Percentiles rank a stretch among this genome's conserved stretches.
Conservation (phyloP, 2,329 filamentous ascomycete genomes). For the Juglanconis oblonga region DNA sequence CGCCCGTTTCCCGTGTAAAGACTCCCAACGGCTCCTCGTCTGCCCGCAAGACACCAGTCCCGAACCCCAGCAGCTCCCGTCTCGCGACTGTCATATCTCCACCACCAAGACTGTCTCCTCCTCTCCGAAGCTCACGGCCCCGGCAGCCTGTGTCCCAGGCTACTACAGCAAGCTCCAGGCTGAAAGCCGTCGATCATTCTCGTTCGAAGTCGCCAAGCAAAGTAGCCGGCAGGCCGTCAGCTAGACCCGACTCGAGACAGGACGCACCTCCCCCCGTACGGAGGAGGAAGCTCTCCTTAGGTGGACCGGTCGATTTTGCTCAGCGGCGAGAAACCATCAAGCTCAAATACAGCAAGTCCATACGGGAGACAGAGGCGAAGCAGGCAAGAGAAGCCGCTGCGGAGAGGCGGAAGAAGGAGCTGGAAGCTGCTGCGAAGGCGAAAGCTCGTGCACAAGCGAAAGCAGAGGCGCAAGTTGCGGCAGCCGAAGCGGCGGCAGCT, state of each 20-base stretch:
- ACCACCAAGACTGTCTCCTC: conserved; percentile 74
- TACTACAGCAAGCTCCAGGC: conserved; percentile 67
- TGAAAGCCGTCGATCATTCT: conserved; percentile 54
- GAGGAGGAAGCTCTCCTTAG: conserved; percentile 55
- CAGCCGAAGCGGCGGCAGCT: conserved; percentile 20
- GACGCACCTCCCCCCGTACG: conserved; percentile 35
- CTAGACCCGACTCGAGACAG: conserved; percentile 29
- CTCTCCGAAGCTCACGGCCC: conserved; percentile 77
- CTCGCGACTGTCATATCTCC: conserved; percentile 72
- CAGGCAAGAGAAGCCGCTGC: conserved; percentile 52
- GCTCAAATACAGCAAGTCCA: conserved; percentile 80
- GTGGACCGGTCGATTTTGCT: conserved; percentile 77
- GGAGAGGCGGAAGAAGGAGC: conserved; percentile 50
- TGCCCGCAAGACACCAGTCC: conserved; percentile 35
- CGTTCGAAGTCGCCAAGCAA: conserved; percentile 46
- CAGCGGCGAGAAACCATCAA: conserved; percentile 79
- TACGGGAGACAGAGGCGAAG: conserved; percentile 68
- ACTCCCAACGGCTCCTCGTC: conserved; percentile 42
- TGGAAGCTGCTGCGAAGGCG: conserved; percentile 43
- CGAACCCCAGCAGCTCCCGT: conserved; percentile 51
- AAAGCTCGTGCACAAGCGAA: conserved; percentile 36
- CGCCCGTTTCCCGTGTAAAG: conserved; percentile 40
- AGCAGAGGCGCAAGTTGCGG: conserved; percentile 28
- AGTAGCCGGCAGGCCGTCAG: conserved; percentile 27
- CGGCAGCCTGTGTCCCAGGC: conserved; percentile 74